phyloP scores from a whole-genome alignment of 2,329 filamentous ascomycete genomes.

The Xylariales sp. region DNA sequence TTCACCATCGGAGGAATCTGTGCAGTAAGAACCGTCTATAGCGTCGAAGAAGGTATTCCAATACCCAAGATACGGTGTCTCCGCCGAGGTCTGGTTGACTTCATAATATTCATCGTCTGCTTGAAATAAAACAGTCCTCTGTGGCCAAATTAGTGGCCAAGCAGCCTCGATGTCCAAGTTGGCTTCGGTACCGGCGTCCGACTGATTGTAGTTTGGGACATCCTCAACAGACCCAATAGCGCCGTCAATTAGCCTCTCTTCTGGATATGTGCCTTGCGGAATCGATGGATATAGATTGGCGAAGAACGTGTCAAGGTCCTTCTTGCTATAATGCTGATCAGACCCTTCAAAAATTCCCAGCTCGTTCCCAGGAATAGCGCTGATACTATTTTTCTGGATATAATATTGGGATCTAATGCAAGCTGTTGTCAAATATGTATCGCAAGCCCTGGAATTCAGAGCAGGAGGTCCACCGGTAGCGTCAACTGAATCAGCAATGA shows the following conservation, averaged over 20 bases:
- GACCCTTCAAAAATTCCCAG: conserved; percentile 29
- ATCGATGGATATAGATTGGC: conserved; percentile 20
- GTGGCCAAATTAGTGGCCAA: conserved; percentile 35
- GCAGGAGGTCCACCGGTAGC: conserved; percentile 8
- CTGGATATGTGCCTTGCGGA: conserved; percentile 30
- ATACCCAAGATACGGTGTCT: conserved; percentile 2
- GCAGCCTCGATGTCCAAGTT: conserved; percentile 36
- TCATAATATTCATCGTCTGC: conserved; percentile 35
- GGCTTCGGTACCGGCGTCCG: conserved; percentile 19
- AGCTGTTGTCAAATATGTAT: conserved; percentile 18
- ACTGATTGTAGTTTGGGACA: conserved; percentile 16
- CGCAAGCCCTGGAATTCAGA: conserved; percentile 19
- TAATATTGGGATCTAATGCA: conserved; percentile 21
- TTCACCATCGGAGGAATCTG: conserved; percentile 18
- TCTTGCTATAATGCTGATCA: conserved; percentile 31
- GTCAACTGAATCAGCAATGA: conserved; percentile 2
- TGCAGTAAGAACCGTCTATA: conserved; percentile 21
- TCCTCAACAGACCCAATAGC: conserved; percentile 22
- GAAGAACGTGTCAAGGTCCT: conserved; percentile 30
- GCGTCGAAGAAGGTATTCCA: conserved; percentile 11
- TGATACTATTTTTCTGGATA: conserved; percentile 16
- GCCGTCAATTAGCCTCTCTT: conserved; percentile 29
- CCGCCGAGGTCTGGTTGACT: conserved; percentile 4
- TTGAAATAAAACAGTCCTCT: conserved; percentile 30
- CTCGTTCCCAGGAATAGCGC: conserved; percentile 17